phyloP scores from a whole-genome alignment of 2,329 filamentous ascomycete genomes.

The Exophiala sideris region DNA sequence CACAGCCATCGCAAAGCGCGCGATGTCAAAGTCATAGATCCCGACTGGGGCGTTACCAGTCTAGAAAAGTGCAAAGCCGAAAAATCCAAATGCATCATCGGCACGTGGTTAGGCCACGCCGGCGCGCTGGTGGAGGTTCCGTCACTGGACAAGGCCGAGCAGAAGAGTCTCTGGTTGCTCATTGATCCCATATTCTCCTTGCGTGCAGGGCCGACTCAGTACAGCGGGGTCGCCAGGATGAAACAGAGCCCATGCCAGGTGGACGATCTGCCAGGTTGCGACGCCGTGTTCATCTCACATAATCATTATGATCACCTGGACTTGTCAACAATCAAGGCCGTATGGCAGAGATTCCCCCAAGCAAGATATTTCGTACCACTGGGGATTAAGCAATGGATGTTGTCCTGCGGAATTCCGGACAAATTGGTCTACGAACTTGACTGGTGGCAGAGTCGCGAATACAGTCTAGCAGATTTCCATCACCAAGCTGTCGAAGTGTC shows the following conservation, averaged over 20 bases:
- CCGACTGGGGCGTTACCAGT: conserved; percentile 14
- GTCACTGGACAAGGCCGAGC: not conserved
- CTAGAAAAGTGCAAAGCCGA: conserved; percentile 2
- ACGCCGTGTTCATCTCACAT: conserved; percentile 53
- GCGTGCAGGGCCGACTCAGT: conserved; percentile 13
- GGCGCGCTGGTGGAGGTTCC: conserved; percentile 18
- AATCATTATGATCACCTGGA: conserved; percentile 58
- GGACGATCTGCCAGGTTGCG: conserved; percentile 28
- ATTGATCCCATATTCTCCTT: conserved; percentile 21
- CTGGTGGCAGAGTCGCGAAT: conserved; percentile 43
- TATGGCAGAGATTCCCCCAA: conserved; percentile 37
- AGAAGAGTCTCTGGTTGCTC: conserved; percentile 10
- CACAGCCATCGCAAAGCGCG: conserved; percentile 10
- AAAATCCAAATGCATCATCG: conserved; percentile 7
- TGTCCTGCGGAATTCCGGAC: conserved; percentile 33
- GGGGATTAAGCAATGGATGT: conserved; percentile 29
- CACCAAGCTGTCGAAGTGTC: conserved; percentile 18
- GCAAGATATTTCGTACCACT: conserved; percentile 44
- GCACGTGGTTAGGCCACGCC: conserved; percentile 20
- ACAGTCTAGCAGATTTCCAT: conserved; percentile 22
- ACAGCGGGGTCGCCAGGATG: conserved; percentile 12
- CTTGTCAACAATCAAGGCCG: conserved; percentile 41
- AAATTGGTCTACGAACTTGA: conserved; percentile 47
- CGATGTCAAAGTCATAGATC: conserved; percentile 12
- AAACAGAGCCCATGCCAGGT: conserved; percentile 16